Evolutionary conservation across 441 rosid species (phyloP).

Genomic region (Euphorbia schlechtendalii): DNA sequence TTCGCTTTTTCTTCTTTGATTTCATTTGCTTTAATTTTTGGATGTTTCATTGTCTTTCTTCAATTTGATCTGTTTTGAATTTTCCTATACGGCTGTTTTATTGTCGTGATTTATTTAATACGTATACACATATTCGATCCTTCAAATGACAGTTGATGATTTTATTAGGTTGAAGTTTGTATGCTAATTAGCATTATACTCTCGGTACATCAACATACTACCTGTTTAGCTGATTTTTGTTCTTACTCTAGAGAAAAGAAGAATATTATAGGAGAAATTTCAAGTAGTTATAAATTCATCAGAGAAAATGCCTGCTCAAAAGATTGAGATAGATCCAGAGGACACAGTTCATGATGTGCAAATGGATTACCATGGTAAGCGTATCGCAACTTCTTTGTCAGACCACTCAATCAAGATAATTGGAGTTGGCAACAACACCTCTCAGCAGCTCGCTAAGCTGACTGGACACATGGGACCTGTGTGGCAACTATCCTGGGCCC

Average conservation of each 20-base stretch:
- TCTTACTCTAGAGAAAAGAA: background rate
- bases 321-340: conserved; percentile 11
- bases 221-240: background rate
- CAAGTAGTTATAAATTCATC: background rate
- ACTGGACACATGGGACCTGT: conserved; percentile 11
- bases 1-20: no score
- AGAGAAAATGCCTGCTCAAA: conserved; percentile 9
- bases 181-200: background rate
- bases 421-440: conserved; percentile 12
- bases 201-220: background rate
- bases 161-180: background rate
- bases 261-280: background rate
- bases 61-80: no score
- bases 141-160: no score
- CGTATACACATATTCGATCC: no score
- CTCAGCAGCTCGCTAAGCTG: conserved; percentile 9
- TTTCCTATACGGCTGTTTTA: no score
- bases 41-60: no score
- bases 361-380: conserved; percentile 14
- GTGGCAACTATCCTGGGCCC: conserved; percentile 14
- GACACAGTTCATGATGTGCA: conserved; percentile 12
- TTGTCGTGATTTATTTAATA: no score
- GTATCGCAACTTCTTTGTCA: conserved; percentile 3
- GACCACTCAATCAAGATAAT: conserved; percentile 7
- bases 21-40: no score